A percentile compares a stretch with the other conserved stretches of the same genome.
These are phyloP conservation scores for Pseudoperonospora humuli DNA, from an alignment of 352 stramenopile genomes.

Conservation along the genomic window DNA sequence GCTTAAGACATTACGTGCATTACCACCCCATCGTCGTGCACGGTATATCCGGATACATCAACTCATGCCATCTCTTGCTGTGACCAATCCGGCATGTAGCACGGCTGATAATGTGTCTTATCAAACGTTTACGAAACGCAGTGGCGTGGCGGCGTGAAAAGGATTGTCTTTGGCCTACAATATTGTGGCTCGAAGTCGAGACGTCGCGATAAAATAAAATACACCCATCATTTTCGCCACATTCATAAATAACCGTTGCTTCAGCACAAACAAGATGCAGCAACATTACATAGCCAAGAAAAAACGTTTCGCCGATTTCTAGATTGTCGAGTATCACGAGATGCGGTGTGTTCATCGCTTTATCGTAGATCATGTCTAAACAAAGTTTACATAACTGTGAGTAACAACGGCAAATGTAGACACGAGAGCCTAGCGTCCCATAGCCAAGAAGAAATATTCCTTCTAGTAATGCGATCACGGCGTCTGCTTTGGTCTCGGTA, in stretches of 20 bases:
- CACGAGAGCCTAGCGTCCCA: constrained; percentile 6
- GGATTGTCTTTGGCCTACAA: background rate
- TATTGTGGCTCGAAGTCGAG: background rate
- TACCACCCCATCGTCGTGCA: too few species aligned
- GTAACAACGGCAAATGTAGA: constrained; percentile 22
- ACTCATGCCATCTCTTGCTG: background rate
- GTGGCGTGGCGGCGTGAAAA: background rate
- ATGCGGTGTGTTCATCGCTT: too few species aligned
- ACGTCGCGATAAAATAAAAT: background rate
- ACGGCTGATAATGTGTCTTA: too few species aligned
- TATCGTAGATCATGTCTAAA: too few species aligned
- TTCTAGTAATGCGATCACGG: constrained; percentile 10
- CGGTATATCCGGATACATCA: background rate
- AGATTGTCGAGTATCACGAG: too few species aligned
- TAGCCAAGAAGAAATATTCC: background rate
- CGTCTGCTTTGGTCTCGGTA: constrained; percentile 16
- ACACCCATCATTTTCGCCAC: background rate
- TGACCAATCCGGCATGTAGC: background rate
- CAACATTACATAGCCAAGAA: background rate
- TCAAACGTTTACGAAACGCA: background rate
- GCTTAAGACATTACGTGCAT: too few species aligned
- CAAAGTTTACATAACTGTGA: background rate
- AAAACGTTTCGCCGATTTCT: background rate
- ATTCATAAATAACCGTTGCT: background rate
- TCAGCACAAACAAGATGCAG: background rate